These are phyloP conservation scores for Lathyrus oleraceus DNA, from an alignment of 306 rosid species.

Conservation along the genomic window DNA sequence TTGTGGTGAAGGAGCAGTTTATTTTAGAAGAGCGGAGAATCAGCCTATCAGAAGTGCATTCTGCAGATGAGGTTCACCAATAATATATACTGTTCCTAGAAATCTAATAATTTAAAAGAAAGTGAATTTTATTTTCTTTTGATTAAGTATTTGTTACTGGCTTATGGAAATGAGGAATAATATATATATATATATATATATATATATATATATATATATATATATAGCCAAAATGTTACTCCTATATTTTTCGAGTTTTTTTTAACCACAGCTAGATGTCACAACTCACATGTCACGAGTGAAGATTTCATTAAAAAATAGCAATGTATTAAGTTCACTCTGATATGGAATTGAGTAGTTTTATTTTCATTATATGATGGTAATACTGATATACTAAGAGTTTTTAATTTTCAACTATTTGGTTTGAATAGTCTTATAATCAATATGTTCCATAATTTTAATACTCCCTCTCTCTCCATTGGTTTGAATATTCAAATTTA, in stretches of 20 bases:
- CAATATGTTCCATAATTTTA: not conserved
- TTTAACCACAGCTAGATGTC: not conserved
- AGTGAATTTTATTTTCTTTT: not conserved
- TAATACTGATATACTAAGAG: not conserved
- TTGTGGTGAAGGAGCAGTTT: conserved; percentile 68
- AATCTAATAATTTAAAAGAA: conserved; percentile 10
- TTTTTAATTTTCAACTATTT: not conserved
- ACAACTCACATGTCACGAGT: not conserved
- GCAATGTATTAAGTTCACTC: not conserved
- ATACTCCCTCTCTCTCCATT: not conserved
- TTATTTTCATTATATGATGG: not conserved
- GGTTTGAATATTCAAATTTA: conserved; percentile 5
- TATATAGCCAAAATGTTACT: not conserved
- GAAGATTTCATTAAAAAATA: not conserved
- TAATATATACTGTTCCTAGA: not conserved
- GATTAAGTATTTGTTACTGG: not conserved
- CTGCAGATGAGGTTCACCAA: conserved; percentile 76
- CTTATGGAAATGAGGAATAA: conserved; percentile 11
- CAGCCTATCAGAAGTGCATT: conserved; percentile 81
- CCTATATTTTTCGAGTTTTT: not conserved
- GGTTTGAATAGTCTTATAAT: not conserved
- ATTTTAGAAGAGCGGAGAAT: conserved; percentile 72
- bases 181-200: no score
- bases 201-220: no score
- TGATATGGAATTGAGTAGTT: not conserved